A percentile compares a stretch with the other conserved stretches of the same genome.
Conservation (phyloP, 306 rosid species). For the Glycyrrhiza uralensis region DNA sequence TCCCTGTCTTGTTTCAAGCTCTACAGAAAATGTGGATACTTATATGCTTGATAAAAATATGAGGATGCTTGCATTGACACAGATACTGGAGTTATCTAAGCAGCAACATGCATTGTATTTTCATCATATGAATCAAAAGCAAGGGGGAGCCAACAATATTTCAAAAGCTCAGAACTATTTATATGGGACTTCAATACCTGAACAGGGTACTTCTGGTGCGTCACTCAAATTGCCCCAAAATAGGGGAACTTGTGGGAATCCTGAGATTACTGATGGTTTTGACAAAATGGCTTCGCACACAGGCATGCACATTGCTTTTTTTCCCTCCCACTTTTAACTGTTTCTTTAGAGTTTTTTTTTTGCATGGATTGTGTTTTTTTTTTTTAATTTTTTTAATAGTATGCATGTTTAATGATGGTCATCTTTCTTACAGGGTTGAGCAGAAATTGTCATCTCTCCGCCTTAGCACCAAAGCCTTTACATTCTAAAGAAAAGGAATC, state of each 20-base stretch:
- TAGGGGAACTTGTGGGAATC: constrained; percentile 23
- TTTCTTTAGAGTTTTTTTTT: constrained; percentile 12
- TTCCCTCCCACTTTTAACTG: background rate
- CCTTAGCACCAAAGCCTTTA: constrained; percentile 25
- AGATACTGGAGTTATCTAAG: constrained; percentile 46
- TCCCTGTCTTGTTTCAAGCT: constrained; percentile 39
- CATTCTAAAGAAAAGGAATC: constrained; percentile 30
- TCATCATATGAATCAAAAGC: constrained; percentile 31
- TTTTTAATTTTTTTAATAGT: background rate
- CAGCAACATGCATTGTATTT: constrained; percentile 36
- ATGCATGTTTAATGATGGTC: constrained; percentile 17
- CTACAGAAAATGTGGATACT: constrained; percentile 31
- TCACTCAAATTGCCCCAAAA: constrained; percentile 25
- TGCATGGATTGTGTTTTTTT: constrained; percentile 8
- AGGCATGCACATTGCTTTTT: constrained; percentile 26
- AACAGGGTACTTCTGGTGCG: constrained; percentile 37
- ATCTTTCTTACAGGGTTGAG: constrained; percentile 39
- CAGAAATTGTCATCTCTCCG: constrained; percentile 31
- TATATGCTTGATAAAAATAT: constrained; percentile 45
- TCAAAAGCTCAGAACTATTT: constrained; percentile 28
- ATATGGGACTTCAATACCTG: constrained; percentile 27
- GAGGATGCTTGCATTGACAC: constrained; percentile 44
- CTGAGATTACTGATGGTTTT: constrained; percentile 28
- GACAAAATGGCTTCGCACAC: constrained; percentile 33
- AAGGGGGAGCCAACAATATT: constrained; percentile 28